Base-by-base conservation (phyloP, 225 moss, liverwort and hornwort genomes). In the Pseudisothecium myosuroides region DNA sequence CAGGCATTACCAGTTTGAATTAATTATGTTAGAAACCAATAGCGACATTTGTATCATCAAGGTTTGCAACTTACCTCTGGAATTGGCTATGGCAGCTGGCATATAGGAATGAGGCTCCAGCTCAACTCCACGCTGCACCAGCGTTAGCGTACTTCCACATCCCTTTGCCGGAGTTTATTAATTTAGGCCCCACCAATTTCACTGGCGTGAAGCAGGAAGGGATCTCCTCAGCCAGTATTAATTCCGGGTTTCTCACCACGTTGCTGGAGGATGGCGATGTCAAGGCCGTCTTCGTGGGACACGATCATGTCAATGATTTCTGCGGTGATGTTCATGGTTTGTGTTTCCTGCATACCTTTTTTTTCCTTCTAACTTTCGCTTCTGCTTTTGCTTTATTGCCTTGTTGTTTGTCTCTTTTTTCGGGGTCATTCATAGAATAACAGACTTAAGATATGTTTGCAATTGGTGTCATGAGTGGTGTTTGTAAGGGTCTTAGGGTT, bases 121-220 rank as follows among this genome's bases (percentile, higher is more conserved):
- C 82, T 60, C 89, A 93, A 83, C 66, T 76, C 15, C 85, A 91
- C 77, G 88, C 91, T 23, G 94, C 94, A 34, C 95, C 95, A 43
- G 95, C 95, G 17, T 80, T 96, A n/a, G 92, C 93, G 18, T 96
- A 93, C 68, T 95, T 95, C 88, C 96, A 96, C 89, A 96, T 96
- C 36, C 96, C 96, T 26, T 76, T 96, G 80, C 95, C 95, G 76
- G 95, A 96, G 59, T 95, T 85, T 43, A 88, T 85, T 59, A 56
- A 87, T 36, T 75, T 93, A 84, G 83, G 61, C 79, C 58, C 89
- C 20, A 45, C 76, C 13, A 50, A 89, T 39, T 92, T 90, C 69
- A 90, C 86, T 60, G 96, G 96, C 37, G 91, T 92, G 59, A 95
- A 89, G 90, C 93, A 93, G 88, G 96, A 95, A 87, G 84, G 73